These are phyloP conservation scores for Cryptococcus sp. DNA, from an alignment of 1,284 basidiomycete genomes.

Conservation along the genomic window DNA sequence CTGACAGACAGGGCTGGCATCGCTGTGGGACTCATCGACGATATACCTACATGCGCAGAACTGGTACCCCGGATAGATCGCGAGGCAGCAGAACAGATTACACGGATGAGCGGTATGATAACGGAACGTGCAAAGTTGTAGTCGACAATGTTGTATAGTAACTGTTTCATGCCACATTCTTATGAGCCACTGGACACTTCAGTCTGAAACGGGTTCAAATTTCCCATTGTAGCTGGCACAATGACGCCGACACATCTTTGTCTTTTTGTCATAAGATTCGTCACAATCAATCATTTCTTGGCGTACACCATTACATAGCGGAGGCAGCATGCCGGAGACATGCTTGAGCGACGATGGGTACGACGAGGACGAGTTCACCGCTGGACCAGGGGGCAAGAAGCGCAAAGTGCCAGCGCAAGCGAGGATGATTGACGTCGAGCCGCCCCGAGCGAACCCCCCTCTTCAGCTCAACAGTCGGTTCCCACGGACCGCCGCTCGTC, in stretches of 20 bases:
- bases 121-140: constrained; percentile 2
- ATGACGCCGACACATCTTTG: too few relatives aligned
- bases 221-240: too few relatives aligned
- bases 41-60: constrained; percentile 80
- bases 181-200: too few relatives aligned
- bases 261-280: too few relatives aligned
- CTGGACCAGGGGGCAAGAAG: constrained; percentile 41
- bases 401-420: constrained; percentile 36
- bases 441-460: too few relatives aligned
- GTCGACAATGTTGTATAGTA: neutral
- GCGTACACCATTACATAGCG: too few relatives aligned
- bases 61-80: constrained; percentile 71
- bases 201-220: too few relatives aligned
- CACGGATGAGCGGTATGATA: constrained; percentile 56
- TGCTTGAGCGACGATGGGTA: constrained; percentile 18
- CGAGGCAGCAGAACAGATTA: constrained; percentile 74
- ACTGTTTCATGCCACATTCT: too few relatives aligned
- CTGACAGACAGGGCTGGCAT: constrained; percentile 64
- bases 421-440: too few relatives aligned
- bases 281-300: too few relatives aligned
- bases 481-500: constrained; percentile 1
- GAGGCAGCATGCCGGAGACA: neutral
- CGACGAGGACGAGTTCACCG: constrained; percentile 29
- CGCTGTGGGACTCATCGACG: constrained; percentile 76
- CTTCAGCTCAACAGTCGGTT: too few relatives aligned